Conservation (phyloP, 2,329 filamentous ascomycete species). For the Cladophialophora immunda region DNA sequence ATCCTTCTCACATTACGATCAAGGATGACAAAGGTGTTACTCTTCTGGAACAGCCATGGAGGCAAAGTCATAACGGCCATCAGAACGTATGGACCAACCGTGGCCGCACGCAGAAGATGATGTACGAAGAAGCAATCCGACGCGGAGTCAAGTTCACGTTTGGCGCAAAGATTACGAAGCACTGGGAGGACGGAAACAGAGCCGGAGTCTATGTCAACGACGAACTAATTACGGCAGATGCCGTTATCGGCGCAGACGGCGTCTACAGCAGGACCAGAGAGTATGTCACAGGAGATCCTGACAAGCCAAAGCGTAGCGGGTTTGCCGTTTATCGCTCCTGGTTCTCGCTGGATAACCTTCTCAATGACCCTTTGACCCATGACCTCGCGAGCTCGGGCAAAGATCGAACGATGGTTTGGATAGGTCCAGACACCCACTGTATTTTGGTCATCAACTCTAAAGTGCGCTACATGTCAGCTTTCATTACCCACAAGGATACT, state of each 20-base stretch:
- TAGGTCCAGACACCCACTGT: conserved; percentile 61
- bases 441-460: conserved; percentile 52
- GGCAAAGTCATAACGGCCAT: conserved; percentile 39
- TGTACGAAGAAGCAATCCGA: conserved; percentile 41
- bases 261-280: conserved; percentile 44
- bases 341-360: neutral
- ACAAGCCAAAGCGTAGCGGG: conserved; percentile 44
- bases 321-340: conserved; percentile 36
- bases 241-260: conserved; percentile 41
- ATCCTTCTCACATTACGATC: conserved; percentile 35
- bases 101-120: conserved; percentile 45
- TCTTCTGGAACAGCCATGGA: conserved; percentile 44
- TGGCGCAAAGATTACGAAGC: conserved; percentile 42
- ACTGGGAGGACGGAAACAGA: conserved; percentile 43
- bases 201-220: conserved; percentile 44
- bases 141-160: conserved; percentile 43
- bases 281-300: conserved; percentile 50
- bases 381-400: neutral
- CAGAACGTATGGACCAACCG: conserved; percentile 45
- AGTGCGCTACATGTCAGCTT: conserved; percentile 61
- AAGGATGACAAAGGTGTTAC: conserved; percentile 45
- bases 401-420: conserved; percentile 49
- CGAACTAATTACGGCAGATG: conserved; percentile 46
- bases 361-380: neutral
- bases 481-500: conserved; percentile 59